phyloP scores from a whole-genome alignment of 73 alveolate genomes.

The Urostyla sp. region DNA sequence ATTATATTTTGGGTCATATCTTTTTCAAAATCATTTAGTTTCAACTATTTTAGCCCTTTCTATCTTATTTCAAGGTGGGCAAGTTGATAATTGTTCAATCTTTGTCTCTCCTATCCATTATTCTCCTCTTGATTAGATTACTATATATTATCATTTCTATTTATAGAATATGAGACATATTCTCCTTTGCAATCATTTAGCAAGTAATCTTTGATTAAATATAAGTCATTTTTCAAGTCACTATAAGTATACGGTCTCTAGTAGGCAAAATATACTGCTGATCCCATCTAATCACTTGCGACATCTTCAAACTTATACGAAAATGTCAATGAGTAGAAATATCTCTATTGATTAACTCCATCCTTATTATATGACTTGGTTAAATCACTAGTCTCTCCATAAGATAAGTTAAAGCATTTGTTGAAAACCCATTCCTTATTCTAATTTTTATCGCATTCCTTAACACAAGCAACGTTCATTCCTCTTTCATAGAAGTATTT shows the following conservation, averaged over 20 bases:
- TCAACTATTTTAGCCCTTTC: conserved; percentile 31
- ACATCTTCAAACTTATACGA: conserved; percentile 22
- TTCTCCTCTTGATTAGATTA: background rate
- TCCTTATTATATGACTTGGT: background rate
- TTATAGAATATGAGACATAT: background rate
- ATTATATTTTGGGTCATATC: background rate
- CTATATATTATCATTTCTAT: background rate
- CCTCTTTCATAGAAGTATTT: conserved; percentile 65
- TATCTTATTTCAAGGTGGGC: conserved; percentile 40
- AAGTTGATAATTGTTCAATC: conserved; percentile 27
- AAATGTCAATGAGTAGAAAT: conserved; percentile 15
- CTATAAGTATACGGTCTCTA: conserved; percentile 33
- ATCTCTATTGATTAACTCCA: background rate
- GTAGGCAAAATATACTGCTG: conserved; percentile 43
- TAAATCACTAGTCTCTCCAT: background rate
- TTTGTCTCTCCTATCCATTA: background rate
- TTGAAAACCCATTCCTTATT: conserved; percentile 5
- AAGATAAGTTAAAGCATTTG: conserved; percentile 14
- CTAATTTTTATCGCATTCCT: conserved; percentile 4
- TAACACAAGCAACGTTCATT: conserved; percentile 44
- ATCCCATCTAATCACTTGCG: background rate
- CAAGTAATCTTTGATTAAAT: background rate
- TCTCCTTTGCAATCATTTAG: background rate
- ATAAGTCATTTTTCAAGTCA: background rate
- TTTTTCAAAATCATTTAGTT: conserved; percentile 34